These are phyloP conservation scores for Debaryomyces maramus DNA, from an alignment of 805 yeast genomes.

Conservation along the genomic window DNA sequence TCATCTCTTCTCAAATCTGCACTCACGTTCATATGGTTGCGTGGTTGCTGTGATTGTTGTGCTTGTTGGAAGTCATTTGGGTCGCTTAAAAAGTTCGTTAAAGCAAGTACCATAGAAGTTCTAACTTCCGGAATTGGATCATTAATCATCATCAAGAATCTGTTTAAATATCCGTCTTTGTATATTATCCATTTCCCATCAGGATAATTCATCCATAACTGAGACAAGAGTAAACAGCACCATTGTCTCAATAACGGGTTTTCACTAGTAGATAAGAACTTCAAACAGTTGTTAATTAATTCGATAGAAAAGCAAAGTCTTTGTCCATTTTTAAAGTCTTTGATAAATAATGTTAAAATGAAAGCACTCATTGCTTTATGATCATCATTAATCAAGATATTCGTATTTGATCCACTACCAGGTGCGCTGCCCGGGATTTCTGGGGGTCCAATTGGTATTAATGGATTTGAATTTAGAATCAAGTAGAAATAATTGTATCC, in stretches of 20 bases:
- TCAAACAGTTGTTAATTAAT: conserved; percentile 63
- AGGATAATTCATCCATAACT: conserved; percentile 68
- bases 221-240: conserved; percentile 79
- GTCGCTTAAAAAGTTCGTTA: conserved; percentile 65
- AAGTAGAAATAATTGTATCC: conserved; percentile 86
- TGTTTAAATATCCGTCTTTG: conserved; percentile 60
- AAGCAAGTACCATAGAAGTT: conserved; percentile 74
- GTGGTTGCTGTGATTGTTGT: conserved; percentile 12
- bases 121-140: conserved; percentile 97
- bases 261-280: conserved; percentile 69
- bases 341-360: conserved; percentile 78
- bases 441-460: conserved; percentile 29
- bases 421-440: conserved; percentile 30
- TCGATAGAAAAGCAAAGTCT: conserved; percentile 74
- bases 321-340: conserved; percentile 79
- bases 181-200: conserved; percentile 74
- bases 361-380: conserved; percentile 96
- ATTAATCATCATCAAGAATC: conserved; percentile 56
- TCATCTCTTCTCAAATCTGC: conserved; percentile 44
- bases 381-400: conserved; percentile 60
- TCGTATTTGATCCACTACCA: conserved; percentile 17
- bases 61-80: conserved; percentile 15
- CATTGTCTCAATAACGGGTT: conserved; percentile 89
- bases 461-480: conserved; percentile 55
- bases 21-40: conserved; percentile 13